phyloP scores from a whole-genome alignment of 2,329 filamentous ascomycete genomes.

The Aureobasidium sp. region DNA sequence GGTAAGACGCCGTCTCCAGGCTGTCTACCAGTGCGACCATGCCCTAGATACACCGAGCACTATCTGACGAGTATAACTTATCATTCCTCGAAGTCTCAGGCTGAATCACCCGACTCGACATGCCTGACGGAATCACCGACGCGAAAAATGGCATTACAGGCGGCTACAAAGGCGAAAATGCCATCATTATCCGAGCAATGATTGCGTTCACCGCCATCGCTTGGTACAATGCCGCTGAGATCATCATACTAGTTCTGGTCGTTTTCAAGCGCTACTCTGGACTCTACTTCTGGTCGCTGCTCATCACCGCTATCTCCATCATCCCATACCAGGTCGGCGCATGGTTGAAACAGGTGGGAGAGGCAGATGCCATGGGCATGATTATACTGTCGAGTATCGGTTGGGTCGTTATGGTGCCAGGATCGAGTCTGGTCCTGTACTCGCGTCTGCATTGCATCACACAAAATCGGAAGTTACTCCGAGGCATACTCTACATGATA shows the following conservation, averaged over 20 bases:
- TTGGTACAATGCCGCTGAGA: constrained; percentile 38
- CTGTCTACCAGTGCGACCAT: not conserved
- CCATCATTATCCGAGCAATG: constrained; percentile 24
- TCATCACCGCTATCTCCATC: constrained; percentile 38
- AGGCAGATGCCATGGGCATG: constrained; percentile 26
- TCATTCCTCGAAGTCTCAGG: not conserved
- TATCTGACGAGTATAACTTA: not conserved
- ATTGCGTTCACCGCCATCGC: constrained; percentile 25
- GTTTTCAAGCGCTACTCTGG: constrained; percentile 43
- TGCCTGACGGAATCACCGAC: constrained; percentile 9
- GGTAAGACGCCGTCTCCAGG: not conserved
- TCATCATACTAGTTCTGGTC: constrained; percentile 40
- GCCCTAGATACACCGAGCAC: not conserved
- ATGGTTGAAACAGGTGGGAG: constrained; percentile 36
- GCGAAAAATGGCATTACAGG: constrained; percentile 8
- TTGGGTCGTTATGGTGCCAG: constrained; percentile 53
- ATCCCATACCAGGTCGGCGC: constrained; percentile 44
- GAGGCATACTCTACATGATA: constrained; percentile 51
- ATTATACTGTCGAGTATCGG: constrained; percentile 45
- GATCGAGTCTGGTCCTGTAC: constrained; percentile 55
- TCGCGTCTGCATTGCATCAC: constrained; percentile 53
- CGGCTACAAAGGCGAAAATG: constrained; percentile 23
- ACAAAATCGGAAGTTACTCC: constrained; percentile 43
- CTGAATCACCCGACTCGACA: not conserved
- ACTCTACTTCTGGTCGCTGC: constrained; percentile 44